Conservation (phyloP, 495 filamentous ascomycete species). For the Daldinia decipiens region DNA sequence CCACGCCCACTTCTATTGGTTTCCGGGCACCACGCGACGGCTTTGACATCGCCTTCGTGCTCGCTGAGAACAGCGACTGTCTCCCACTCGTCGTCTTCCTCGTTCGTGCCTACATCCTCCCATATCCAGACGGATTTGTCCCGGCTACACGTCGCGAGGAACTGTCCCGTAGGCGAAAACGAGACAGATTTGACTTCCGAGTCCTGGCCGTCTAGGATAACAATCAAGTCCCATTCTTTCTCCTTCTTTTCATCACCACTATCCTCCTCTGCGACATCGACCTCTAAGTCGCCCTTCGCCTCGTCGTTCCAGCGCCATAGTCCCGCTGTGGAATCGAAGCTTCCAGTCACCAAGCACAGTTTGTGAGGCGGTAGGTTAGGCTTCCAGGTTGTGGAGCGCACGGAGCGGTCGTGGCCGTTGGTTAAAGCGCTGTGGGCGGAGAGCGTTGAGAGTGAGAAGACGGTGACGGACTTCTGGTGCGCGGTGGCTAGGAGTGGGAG, state of each 20-base stretch:
- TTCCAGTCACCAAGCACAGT: constrained; percentile 86
- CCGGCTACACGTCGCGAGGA: constrained; percentile 86
- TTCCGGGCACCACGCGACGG: constrained; percentile 86
- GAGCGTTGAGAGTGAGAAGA: constrained; percentile 87
- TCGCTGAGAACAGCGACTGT: constrained; percentile 94
- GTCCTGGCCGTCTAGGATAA: constrained; percentile 92
- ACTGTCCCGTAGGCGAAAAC: constrained; percentile 81
- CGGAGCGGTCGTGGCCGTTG: constrained; percentile 88
- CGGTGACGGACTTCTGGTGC: constrained; percentile 82
- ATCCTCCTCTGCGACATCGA: constrained; percentile 41
- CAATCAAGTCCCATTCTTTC: constrained; percentile 86
- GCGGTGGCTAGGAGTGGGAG: constrained; percentile 90
- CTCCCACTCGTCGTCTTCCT: constrained; percentile 92
- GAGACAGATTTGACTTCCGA: constrained; percentile 89
- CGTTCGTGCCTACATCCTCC: constrained; percentile 80
- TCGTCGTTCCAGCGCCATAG: constrained; percentile 80
- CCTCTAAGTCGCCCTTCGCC: constrained; percentile 37
- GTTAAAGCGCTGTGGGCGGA: constrained; percentile 79
- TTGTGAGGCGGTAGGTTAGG: constrained; percentile 68
- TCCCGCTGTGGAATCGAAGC: constrained; percentile 89
- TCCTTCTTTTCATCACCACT: constrained; percentile 56
- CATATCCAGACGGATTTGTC: constrained; percentile 99
- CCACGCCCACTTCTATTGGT: constrained; percentile 58
- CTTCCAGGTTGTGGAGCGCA: constrained; percentile 86
- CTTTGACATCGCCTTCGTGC: constrained; percentile 94